Percentiles rank a stretch among this genome's conserved stretches.
Conservation (phyloP, 768 basidiomycete species). For the Omphalotus guepiniiformis region DNA sequence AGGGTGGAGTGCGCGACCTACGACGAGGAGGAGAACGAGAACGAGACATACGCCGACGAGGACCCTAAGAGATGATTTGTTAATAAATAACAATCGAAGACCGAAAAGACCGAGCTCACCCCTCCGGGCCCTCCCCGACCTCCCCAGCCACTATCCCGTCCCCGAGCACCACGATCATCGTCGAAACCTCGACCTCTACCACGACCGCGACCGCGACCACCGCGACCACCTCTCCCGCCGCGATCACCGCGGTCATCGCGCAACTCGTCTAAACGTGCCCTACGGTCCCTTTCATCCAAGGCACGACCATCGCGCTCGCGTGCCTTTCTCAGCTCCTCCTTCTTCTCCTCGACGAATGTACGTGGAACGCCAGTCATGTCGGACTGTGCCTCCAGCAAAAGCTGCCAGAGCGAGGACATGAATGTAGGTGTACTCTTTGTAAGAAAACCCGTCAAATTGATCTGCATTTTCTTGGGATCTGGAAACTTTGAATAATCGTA, state of each 20-base stretch:
- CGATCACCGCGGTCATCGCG: constrained; percentile 55
- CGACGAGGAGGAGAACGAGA: constrained; percentile 45
- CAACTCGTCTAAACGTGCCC: constrained; percentile 65
- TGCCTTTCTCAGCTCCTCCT: constrained; percentile 79
- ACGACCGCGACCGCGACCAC: constrained; percentile 58
- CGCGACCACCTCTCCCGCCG: constrained; percentile 44
- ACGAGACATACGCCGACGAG: constrained; percentile 43
- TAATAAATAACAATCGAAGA: background rate
- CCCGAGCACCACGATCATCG: constrained; percentile 41
- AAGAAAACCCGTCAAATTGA: constrained; percentile 89
- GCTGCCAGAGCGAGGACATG: constrained; percentile 85
- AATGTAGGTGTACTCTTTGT: constrained; percentile 82
- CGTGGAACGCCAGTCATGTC: constrained; percentile 87
- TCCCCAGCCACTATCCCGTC: constrained; percentile 57
- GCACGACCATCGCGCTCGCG: constrained; percentile 59
- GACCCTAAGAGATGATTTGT: constrained; percentile 26
- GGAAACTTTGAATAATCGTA: constrained; percentile 51
- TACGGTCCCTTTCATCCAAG: constrained; percentile 67
- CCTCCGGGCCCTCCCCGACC: constrained; percentile 50
- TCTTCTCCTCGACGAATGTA: constrained; percentile 89
- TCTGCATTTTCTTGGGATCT: constrained; percentile 95
- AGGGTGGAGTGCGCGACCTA: constrained; percentile 36
- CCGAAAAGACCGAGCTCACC: constrained; percentile 31
- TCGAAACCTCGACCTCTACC: constrained; percentile 45
- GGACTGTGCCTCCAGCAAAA: constrained; percentile 90